Evolutionary conservation across 495 filamentous ascomycete genomes (phyloP).

Genomic region (Cercophora sp.): DNA sequence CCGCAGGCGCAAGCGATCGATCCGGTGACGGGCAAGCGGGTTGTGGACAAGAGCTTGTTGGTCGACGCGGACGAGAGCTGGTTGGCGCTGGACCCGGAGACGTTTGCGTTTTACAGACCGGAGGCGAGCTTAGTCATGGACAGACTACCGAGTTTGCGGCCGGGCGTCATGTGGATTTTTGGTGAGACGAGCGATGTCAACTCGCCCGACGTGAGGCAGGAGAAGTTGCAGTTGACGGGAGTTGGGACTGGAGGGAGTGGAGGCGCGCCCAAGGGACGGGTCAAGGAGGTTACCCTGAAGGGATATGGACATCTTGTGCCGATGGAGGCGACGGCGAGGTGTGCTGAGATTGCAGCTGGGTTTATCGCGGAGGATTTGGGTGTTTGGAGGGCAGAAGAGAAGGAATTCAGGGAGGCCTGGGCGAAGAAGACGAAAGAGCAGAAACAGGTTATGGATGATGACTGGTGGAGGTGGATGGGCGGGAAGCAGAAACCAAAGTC

Average conservation of each 20-base stretch:
- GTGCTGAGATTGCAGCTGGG: slow-evolving; percentile 55
- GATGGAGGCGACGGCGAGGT: slow-evolving; percentile 68
- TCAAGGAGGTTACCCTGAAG: slow-evolving; percentile 61
- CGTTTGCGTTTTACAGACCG: slow-evolving; percentile 68
- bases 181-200: slow-evolving; percentile 63
- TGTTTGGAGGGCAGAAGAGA: slow-evolving; percentile 61
- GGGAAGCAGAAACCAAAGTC: background rate
- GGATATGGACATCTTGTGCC: slow-evolving; percentile 78
- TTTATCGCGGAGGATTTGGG: slow-evolving; percentile 63
- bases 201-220: slow-evolving; percentile 41
- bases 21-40: slow-evolving; percentile 15
- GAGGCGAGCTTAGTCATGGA: slow-evolving; percentile 62
- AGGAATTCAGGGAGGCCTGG: slow-evolving; percentile 48
- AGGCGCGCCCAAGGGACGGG: slow-evolving; percentile 60
- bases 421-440: slow-evolving; percentile 45
- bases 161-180: slow-evolving; percentile 81
- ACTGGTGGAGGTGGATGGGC: slow-evolving; percentile 26
- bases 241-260: slow-evolving; percentile 65
- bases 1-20: slow-evolving; percentile 32
- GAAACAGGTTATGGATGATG: slow-evolving; percentile 51
- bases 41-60: slow-evolving; percentile 14
- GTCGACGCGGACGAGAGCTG: slow-evolving; percentile 14
- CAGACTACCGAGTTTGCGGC: slow-evolving; percentile 64
- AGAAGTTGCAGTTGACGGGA: slow-evolving; percentile 64
- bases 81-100: background rate